Evolutionary conservation across 495 filamentous ascomycete species (phyloP).

Genomic region (Lasiosphaeria hispida): DNA sequence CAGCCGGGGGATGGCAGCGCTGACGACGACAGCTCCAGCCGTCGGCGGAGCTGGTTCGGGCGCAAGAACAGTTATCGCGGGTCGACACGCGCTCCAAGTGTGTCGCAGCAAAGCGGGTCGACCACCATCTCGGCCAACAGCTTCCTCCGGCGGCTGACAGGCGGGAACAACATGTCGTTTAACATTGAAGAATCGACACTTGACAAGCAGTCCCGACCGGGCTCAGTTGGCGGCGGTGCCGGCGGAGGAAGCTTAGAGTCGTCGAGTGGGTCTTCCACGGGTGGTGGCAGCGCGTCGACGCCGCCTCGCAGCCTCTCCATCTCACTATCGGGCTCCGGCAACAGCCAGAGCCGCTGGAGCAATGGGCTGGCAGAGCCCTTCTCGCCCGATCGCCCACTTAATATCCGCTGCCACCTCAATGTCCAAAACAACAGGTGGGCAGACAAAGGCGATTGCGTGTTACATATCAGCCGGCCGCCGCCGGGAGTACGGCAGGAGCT

Average conservation of each 20-base stretch:
- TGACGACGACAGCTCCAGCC: constrained; percentile 36
- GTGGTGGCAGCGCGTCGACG: constrained; percentile 42
- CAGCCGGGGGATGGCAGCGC: constrained; percentile 33
- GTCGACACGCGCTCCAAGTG: constrained; percentile 50
- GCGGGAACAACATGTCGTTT: constrained; percentile 60
- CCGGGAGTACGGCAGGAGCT: constrained; percentile 53
- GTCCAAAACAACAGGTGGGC: constrained; percentile 79
- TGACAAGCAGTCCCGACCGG: constrained; percentile 43
- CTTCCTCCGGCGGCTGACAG: constrained; percentile 60
- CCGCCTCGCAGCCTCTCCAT: constrained; percentile 58
- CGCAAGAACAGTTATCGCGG: constrained; percentile 59
- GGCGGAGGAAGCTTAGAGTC: constrained; percentile 62
- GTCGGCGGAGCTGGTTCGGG: constrained; percentile 53
- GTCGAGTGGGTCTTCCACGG: constrained; percentile 47
- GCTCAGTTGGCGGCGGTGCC: constrained; percentile 47
- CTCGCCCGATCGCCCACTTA: constrained; percentile 47
- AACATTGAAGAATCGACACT: constrained; percentile 66
- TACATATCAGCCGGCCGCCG: constrained; percentile 75
- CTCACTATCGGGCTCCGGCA: constrained; percentile 41
- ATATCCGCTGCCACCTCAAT: constrained; percentile 77
- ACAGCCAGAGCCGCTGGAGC: constrained; percentile 50
- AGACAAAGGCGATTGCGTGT: constrained; percentile 78
- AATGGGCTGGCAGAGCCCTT: constrained; percentile 38
- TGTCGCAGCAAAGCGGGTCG: constrained; percentile 43
- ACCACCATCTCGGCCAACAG: constrained; percentile 69